Evolutionary conservation across 148 eudicot species (phyloP).

Genomic region (Pharnaceum exiguum): DNA sequence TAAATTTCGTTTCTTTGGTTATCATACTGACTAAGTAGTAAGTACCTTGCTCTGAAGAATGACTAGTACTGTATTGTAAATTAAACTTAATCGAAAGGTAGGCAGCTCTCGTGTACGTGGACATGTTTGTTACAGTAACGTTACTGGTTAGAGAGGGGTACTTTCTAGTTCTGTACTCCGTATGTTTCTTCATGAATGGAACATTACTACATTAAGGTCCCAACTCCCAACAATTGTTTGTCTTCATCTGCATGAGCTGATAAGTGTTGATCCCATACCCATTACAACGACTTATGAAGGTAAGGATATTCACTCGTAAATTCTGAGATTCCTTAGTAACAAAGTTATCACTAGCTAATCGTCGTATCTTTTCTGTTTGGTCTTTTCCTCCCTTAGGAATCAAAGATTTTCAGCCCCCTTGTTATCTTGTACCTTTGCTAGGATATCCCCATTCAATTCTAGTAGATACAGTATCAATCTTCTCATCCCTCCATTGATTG

Average conservation of each 20-base stretch:
- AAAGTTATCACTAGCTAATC: slow-evolving; percentile 14
- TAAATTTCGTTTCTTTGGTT: too few species aligned
- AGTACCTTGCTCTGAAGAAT: too few species aligned
- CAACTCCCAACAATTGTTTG: background rate
- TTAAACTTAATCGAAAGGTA: too few species aligned
- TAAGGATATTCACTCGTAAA: slow-evolving; percentile 8
- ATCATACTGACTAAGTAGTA: too few species aligned
- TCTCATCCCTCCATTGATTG: slow-evolving; percentile 11
- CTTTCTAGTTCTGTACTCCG: too few species aligned
- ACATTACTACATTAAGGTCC: too few species aligned
- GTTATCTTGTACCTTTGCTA: slow-evolving; percentile 7
- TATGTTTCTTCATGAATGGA: too few species aligned
- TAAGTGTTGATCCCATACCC: background rate
- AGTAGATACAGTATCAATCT: slow-evolving; percentile 18
- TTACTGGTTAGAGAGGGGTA: too few species aligned
- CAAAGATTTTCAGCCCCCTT: slow-evolving; percentile 11
- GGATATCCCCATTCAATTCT: slow-evolving; percentile 6
- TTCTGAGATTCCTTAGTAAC: slow-evolving; percentile 21
- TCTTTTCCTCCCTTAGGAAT: slow-evolving; percentile 19
- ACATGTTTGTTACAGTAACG: too few species aligned
- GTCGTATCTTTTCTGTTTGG: slow-evolving; percentile 13
- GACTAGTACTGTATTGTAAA: too few species aligned
- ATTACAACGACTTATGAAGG: background rate
- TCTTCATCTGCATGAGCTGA: slow-evolving; percentile 1
- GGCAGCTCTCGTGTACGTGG: too few species aligned